A percentile compares a stretch with the other conserved stretches of the same genome.
phyloP scores from a whole-genome alignment of 129 eudicot species.

The Arctium lappa region DNA sequence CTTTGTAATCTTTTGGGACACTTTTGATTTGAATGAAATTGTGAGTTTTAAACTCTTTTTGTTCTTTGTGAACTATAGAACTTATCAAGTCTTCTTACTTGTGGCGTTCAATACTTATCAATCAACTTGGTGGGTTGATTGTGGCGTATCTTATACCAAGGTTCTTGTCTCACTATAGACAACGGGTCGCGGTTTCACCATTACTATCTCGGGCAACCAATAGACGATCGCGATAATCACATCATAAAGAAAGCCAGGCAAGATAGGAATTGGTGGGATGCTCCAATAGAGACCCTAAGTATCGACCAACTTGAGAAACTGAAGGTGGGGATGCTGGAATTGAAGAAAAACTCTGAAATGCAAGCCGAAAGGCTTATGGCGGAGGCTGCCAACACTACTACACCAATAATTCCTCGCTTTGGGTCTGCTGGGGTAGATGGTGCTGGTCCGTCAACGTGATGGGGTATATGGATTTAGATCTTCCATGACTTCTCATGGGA shows the following conservation, averaged over 20 bases:
- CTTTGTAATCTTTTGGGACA: too few species aligned
- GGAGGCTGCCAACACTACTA: background rate
- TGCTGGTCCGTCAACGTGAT: background rate
- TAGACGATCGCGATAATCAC: conserved; percentile 21
- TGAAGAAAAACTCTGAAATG: background rate
- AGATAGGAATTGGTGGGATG: conserved; percentile 42
- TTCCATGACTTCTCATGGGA: conserved; percentile 27
- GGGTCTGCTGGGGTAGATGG: background rate
- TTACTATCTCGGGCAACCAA: too few species aligned
- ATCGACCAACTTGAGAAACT: background rate
- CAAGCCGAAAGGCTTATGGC: background rate
- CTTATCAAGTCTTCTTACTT: too few species aligned
- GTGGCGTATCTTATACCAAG: too few species aligned
- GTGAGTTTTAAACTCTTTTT: too few species aligned
- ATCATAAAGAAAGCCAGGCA: conserved; percentile 20
- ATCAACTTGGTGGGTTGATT: too few species aligned
- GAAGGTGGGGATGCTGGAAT: background rate
- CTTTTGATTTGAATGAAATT: too few species aligned
- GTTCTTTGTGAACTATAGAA: too few species aligned
- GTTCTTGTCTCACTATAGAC: too few species aligned
- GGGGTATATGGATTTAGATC: too few species aligned
- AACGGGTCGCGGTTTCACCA: too few species aligned
- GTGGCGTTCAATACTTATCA: too few species aligned
- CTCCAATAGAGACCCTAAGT: conserved; percentile 21
- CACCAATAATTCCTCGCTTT: background rate